phyloP scores from a whole-genome alignment of 495 filamentous ascomycete species.

The Podospora didyma region DNA sequence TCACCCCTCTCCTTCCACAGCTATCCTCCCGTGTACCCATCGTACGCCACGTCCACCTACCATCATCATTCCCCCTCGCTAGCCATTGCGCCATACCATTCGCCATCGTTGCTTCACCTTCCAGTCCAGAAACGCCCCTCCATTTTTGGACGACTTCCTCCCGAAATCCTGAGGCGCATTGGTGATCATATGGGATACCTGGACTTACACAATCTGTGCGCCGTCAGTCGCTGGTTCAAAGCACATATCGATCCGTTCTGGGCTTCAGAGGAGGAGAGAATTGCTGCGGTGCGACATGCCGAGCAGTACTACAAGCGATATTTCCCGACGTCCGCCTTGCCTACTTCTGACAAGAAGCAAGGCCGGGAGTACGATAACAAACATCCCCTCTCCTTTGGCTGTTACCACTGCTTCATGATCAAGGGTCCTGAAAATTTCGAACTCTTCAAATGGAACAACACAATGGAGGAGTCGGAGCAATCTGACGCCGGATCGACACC shows the following conservation, averaged over 20 bases:
- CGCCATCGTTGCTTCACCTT: background rate
- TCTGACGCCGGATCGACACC: background rate
- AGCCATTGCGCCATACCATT: constrained; percentile 1
- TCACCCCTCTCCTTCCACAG: constrained; percentile 11
- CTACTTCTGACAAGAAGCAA: background rate
- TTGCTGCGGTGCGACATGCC: constrained; percentile 13
- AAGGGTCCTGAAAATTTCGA: constrained; percentile 22
- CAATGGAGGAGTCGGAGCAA: constrained; percentile 1
- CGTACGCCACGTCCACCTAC: constrained; percentile 5
- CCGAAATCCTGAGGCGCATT: constrained; percentile 9
- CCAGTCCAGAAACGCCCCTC: background rate
- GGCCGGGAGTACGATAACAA: constrained; percentile 1
- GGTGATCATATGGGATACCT: constrained; percentile 13
- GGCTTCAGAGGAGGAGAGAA: constrained; percentile 13
- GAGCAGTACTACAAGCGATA: constrained; percentile 20
- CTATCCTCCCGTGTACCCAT: constrained; percentile 9
- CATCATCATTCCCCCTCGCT: constrained; percentile 4
- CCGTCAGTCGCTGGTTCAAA: constrained; percentile 11
- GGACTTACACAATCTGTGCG: constrained; percentile 5
- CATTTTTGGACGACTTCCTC: background rate
- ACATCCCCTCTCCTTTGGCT: constrained; percentile 16
- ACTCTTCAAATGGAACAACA: constrained; percentile 14
- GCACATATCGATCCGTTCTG: constrained; percentile 12
- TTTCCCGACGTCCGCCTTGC: constrained; percentile 3
- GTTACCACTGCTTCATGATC: constrained; percentile 27